Conservation (phyloP, 1,284 basidiomycete genomes). For the Malassezia arunalokei region DNA sequence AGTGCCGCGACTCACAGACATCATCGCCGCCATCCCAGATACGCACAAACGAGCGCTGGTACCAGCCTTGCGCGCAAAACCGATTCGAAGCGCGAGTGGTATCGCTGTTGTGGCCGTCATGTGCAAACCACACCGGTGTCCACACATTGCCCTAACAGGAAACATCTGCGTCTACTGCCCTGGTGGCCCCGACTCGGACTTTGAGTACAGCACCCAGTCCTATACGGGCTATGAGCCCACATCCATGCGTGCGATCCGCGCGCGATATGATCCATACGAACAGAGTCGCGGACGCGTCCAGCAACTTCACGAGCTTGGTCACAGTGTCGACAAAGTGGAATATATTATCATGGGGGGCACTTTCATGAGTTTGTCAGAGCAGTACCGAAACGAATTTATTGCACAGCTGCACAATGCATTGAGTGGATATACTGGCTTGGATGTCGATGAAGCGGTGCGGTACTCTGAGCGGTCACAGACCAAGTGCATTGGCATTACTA, state of each 20-base stretch:
- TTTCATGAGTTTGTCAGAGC: conserved; percentile 98
- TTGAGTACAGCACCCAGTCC: conserved; percentile 94
- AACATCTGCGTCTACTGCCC: conserved; percentile 99
- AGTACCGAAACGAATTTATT: conserved; percentile 83
- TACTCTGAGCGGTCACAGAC: conserved; percentile 94
- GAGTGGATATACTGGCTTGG: conserved; percentile 75
- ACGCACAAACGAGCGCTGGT: conserved; percentile 84
- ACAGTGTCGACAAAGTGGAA: conserved; percentile 96
- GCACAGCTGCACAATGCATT: conserved; percentile 95
- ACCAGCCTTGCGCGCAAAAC: conserved; percentile 82
- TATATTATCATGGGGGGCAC: conserved; percentile 99
- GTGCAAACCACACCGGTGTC: conserved; percentile 99
- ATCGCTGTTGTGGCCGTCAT: conserved; percentile 98
- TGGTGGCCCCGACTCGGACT: conserved; percentile 96
- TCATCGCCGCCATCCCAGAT: conserved; percentile 95
- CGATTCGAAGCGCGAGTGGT: conserved; percentile 92
- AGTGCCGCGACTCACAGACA: conserved; percentile 86
- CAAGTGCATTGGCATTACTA: conserved; percentile 97
- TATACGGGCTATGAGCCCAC: conserved; percentile 93
- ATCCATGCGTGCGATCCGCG: conserved; percentile 95
- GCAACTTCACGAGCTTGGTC: conserved; percentile 83
- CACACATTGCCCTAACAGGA: conserved; percentile 99
- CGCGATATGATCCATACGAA: conserved; percentile 96
- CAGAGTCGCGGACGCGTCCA: conserved; percentile 89
- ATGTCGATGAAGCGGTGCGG: conserved; percentile 95